Base-by-base conservation (phyloP, 495 filamentous ascomycete genomes). In the Penicillium macrosclerotiorum region DNA sequence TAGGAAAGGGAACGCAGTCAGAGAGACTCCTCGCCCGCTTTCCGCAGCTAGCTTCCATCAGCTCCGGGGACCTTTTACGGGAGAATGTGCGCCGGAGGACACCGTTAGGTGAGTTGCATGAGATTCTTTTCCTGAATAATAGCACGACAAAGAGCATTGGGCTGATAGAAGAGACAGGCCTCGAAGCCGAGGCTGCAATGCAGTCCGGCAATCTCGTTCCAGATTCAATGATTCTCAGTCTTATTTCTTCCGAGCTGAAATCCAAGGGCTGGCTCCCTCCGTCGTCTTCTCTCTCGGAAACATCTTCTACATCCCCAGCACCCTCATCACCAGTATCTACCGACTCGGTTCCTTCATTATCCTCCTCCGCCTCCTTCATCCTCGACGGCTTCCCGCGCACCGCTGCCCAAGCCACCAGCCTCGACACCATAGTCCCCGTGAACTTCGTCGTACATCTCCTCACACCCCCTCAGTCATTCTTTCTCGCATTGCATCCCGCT, bases 361-460 rank as follows among this genome's bases (percentile, higher is more conserved):
- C 82, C 47, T 83, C 93, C 0, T 70, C 79, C 9, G 88, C 91
- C 16, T 95, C 89, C 12, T 98, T 97, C 64, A 82, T 98, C 49
- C 85, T 98, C 36, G 93, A 98, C 62, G 93, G 93, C 16, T 98
- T 97, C 67, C 93, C 93, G 4, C 86, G 93, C 48, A 98, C 90
- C 13, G 83, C 85, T 2, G 45, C 71, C 2, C 93, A 98, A 68
- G 93, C 93, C 9, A 54, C 69, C 33, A 82, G 80, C 30, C 69
- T 98, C 18, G 91, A 93, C 58, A 68, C 70, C 6, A 73, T 95
- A 9, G 80, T 98, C 25, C 88, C 90, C 3, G 89, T 98, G 53
- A 98, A 98, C 68, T 79, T 96, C 48, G 93, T 88, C 51, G 83
- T 96, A 37, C 71, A 73, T 24, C 57, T 74, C 31, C 45, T 73